Evolutionary conservation across 2,329 filamentous ascomycete species (phyloP), one percentile per base, ranked within the genome.

Genomic region (Clonostachys solani): DNA sequence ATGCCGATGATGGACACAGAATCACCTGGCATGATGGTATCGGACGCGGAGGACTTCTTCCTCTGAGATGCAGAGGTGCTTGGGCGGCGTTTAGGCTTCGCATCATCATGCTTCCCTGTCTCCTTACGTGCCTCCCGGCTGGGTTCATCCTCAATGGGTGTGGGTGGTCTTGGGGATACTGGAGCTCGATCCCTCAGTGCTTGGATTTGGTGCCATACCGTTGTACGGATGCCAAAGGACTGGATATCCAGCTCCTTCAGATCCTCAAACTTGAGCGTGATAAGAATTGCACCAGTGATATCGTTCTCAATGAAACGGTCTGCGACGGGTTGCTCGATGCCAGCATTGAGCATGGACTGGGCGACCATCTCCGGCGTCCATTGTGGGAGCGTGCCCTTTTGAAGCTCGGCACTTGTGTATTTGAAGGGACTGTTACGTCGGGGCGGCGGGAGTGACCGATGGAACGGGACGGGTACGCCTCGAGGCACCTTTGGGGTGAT

Each of bases 1-100:
- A 95, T 95, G 29, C 87, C 91, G 34, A 96, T 90, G 56, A 95
- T 95, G 1, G 90, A 95, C 5, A 94, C 85, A 1, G 89, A 92
- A 63, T 95, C 89, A 49, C 84, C 79, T 3, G 89, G 89, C 2
- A 85, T 85, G 61, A 94, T 86, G 42, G 81, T 69, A 56, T 92
- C 86, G 52, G 83, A 80, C 45, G 71, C 64, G 12, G 71, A 64
- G 8, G 62, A 57, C 48, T 66, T 68, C 53, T 65, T 66, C 49
- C 63, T 66, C 38, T 63, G 61, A 42, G 64, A 65, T 40, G 65
- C 61, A 52, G 61, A 69, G 61, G 66, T 69, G 49, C 69, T 67
- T 56, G 67, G 72, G 9, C 65, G 64, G n/a, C 65, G 62, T 52
- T 58, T 62, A 4, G 64, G 50, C 9, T 58, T 64, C 23, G 52